Evolutionary conservation across 176 grass and related monocot species (phyloP), one percentile per base, ranked within the genome.

Genomic region (Pontederia crassipes): DNA sequence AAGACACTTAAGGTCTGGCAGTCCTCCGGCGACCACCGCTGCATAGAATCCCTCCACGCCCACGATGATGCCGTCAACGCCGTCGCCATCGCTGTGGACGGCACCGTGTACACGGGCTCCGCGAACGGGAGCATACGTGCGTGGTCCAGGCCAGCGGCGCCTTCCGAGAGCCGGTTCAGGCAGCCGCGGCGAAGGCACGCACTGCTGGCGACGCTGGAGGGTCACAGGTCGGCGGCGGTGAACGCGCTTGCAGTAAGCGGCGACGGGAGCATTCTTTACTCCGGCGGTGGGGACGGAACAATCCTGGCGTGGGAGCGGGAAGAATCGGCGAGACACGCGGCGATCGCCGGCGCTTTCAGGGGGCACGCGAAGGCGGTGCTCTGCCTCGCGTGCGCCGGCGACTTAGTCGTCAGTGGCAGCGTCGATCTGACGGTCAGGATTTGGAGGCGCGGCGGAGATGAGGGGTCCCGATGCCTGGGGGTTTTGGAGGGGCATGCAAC

Each of bases 11-110:
- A 96, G 78, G 65, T 96, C 46, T 96, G 87, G 92, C 75, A 78
- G n/a, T 14, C 80, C 11, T 67, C 81, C 24, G 83, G 82, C 0
- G 85, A 85, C 0, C 77, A 87, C 20, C 78, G 92, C 52, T 96
- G 92, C 75, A 28, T 96, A 12, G 85, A 96, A 50, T 96, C 92
- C 1, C 52, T 90, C 13, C 26, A 29, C 1, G 92, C 92, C 48
- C 92, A 96, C 61, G 87, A 96, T 52, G 92, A 96, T 49, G 92
- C 92, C 5, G 72, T 96, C 40, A 96, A 96, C 74, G 81, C 92
- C 49, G 69, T 96, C 12, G 83, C 83, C 45, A 72, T 80, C 0
- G 77, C 87, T 1, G 78, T 69, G 26, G 87, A 96, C 62, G 86
- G 81, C 57, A 83, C 78, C 0, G 87, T 83, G 16, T 96, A 88